These are phyloP conservation scores for Auricularia auricula-judae DNA, from an alignment of 768 basidiomycete species.

Conservation along the genomic window DNA sequence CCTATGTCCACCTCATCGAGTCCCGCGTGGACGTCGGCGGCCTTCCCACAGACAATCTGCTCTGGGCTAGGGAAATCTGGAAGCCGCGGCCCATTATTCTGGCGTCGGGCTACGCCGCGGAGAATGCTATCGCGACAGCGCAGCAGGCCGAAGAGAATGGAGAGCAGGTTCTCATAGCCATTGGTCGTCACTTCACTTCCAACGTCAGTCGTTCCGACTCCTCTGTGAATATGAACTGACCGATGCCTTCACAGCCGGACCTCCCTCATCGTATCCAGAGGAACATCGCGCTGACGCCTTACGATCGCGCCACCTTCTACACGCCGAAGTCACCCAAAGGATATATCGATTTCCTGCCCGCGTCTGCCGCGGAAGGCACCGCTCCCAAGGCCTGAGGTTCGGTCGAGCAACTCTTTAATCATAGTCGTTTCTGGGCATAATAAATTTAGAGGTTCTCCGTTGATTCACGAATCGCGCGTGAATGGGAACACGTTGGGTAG, in stretches of 20 bases:
- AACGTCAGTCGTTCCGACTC: constrained; percentile 1
- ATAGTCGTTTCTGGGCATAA: too few species aligned
- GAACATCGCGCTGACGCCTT: constrained; percentile 5
- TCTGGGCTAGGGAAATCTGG: neutral
- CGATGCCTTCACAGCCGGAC: constrained; percentile 7
- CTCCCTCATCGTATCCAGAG: constrained; percentile 8
- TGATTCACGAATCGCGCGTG: too few species aligned
- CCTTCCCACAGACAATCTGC: neutral
- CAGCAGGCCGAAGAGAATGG: neutral
- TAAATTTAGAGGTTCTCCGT: too few species aligned
- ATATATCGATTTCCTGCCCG: constrained; percentile 22
- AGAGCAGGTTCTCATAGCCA: constrained; percentile 1
- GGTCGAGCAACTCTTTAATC: too few species aligned
- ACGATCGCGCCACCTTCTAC: constrained; percentile 10
- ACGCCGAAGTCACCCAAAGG: constrained; percentile 14
- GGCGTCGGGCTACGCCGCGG: constrained; percentile 2
- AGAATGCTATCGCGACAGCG: neutral
- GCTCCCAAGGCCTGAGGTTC: too few species aligned
- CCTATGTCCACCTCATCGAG: constrained; percentile 20
- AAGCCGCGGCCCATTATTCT: neutral
- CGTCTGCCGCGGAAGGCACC: neutral
- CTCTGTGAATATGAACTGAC: neutral
- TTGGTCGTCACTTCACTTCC: constrained; percentile 4
- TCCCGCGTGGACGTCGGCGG: neutral
- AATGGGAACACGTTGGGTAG: too few species aligned